Evolutionary conservation across 2,329 filamentous ascomycete genomes (phyloP), one percentile per base, ranked within the genome.

Genomic region (Esteya vermicola): DNA sequence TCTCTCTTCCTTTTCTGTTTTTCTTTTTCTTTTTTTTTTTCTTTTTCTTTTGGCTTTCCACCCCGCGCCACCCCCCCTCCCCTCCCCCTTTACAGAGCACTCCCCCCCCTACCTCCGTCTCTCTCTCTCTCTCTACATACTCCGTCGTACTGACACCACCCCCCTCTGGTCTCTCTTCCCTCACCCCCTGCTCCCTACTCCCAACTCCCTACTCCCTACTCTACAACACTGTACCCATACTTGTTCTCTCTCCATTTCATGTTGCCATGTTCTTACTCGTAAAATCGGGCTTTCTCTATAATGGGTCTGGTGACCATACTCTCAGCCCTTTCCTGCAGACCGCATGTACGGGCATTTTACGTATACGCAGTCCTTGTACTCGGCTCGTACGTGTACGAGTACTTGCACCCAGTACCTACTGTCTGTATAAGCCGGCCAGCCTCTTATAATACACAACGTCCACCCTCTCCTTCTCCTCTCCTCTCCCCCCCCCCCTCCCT

Each of bases 291-390:
- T 23, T 30, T 34, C 40, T 36, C 34, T 28, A 22, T 35, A 28
- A 45, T 46, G 42, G 40, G 45, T 45, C 47, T 34, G 45, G 34
- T 47, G 45, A 46, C 45, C 44, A 36, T 42, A 39, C 41, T n/a
- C 40, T 46, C 43, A 44, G 45, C 45, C 45, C 42, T 46, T 42
- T 44, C 26, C 38, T 37, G 33, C 33, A 37, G 31, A 38, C 36
- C 36, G 19, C 19, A 37, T 20, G 16, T 23, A 16, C 9, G 35
- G 18, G 14, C 36, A 16, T 12, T n/a, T 21, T 38, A n/a, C 27
- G 31, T 38, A 38, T 31, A 38, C n/a, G 8, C 8, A 27, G 8
- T 8, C 25, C 25, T 8, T 27, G 8, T 13, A 8, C 25, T 13
- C 25, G 8, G 25, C 13, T 13, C 25, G 25, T 13, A 8, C 25